These are phyloP conservation scores for Cryptococcus deneoformans DNA, from an alignment of 1,284 basidiomycete species.

Conservation along the genomic window DNA sequence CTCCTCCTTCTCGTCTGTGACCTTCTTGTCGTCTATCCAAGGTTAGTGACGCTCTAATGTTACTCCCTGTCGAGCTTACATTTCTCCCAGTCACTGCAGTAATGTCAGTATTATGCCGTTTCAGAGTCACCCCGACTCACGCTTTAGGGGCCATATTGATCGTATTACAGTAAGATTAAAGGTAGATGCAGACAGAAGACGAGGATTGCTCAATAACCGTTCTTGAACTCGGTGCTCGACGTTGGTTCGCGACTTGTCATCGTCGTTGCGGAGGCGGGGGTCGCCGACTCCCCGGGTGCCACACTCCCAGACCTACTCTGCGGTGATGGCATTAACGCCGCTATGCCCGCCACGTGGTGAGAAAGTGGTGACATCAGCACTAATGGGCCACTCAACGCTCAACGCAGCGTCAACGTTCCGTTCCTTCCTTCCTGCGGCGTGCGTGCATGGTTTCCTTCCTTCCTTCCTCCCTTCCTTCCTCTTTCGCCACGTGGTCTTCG, in stretches of 20 bases:
- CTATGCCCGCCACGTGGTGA: too few species aligned
- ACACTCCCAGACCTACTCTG: too few species aligned
- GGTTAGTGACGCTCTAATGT: slow-evolving; percentile 4
- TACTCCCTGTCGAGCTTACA: slow-evolving; percentile 58
- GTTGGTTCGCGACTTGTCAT: background rate
- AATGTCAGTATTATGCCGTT: slow-evolving; percentile 1
- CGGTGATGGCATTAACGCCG: too few species aligned
- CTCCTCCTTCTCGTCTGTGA: slow-evolving; percentile 78
- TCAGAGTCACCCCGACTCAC: slow-evolving; percentile 40
- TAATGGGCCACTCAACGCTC: too few species aligned
- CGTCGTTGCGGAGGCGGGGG: background rate
- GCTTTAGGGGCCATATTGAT: slow-evolving; percentile 74
- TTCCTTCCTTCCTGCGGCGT: too few species aligned
- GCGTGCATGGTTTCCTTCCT: too few species aligned
- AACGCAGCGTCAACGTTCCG: too few species aligned
- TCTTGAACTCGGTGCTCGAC: too few species aligned
- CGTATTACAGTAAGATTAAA: background rate
- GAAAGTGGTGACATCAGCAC: too few species aligned
- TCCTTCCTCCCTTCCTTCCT: too few species aligned
- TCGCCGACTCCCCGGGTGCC: background rate
- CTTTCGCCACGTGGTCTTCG: too few species aligned
- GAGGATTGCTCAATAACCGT: background rate
- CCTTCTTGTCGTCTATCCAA: slow-evolving; percentile 67
- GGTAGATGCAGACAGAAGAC: background rate
- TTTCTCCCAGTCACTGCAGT: slow-evolving; percentile 89